phyloP scores from a whole-genome alignment of 345 rosid genomes.

The Fremontodendron californicum region DNA sequence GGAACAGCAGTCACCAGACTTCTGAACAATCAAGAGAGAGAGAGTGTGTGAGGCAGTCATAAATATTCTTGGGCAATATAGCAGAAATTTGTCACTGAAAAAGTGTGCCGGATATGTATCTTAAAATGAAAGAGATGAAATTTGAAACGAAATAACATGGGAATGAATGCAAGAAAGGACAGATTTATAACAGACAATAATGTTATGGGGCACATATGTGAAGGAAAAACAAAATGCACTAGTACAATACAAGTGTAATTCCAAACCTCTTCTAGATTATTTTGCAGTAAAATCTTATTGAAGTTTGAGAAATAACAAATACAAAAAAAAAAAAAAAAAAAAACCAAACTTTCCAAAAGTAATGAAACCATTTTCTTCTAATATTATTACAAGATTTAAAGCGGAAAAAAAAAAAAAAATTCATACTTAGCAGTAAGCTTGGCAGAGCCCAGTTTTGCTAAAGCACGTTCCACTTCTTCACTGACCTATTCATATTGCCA shows the following conservation, averaged over 20 bases:
- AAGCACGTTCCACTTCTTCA: slow-evolving; percentile 97
- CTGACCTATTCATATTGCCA: slow-evolving; percentile 62
- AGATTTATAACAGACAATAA: not conserved
- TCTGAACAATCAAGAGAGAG: no score
- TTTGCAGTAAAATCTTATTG: not conserved
- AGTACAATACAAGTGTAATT: not conserved
- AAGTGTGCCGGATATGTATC: not conserved
- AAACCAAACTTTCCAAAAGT: not conserved
- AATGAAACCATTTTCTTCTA: not conserved
- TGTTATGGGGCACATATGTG: not conserved
- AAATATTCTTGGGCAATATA: not conserved
- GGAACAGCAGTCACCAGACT: not conserved
- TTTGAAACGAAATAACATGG: not conserved
- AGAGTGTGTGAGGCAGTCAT: no score
- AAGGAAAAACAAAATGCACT: not conserved
- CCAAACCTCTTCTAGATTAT: not conserved
- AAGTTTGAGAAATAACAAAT: not conserved
- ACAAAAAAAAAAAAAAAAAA: not conserved
- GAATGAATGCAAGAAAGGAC: not conserved
- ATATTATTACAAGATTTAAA: not conserved
- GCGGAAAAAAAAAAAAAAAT: slow-evolving; percentile 13
- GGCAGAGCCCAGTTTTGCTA: slow-evolving; percentile 82
- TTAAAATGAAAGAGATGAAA: not conserved
- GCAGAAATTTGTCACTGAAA: not conserved
- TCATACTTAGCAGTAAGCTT: slow-evolving; percentile 60